Conservation (phyloP, 108 stramenopile genomes). For the Parmales sp. region DNA sequence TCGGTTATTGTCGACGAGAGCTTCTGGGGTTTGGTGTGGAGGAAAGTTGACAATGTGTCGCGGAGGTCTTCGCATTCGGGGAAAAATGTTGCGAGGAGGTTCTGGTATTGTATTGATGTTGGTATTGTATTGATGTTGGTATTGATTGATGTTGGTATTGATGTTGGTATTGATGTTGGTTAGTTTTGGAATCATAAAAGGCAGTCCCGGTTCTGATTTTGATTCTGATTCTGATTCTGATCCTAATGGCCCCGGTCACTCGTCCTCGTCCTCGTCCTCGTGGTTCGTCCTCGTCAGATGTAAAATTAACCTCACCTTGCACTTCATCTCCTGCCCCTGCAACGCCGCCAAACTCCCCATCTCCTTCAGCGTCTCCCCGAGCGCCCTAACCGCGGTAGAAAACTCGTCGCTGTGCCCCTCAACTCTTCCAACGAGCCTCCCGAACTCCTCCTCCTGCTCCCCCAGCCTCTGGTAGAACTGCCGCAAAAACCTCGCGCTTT, state of each 20-base stretch:
- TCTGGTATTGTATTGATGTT: no score
- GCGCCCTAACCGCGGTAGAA: conserved; percentile 11
- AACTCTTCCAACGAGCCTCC: background rate
- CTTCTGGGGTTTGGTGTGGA: conserved; percentile 21
- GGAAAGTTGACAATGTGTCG: conserved; percentile 12
- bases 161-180: no score
- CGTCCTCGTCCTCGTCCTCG: no score
- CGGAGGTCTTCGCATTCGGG: conserved; percentile 19
- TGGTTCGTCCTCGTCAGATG: no score
- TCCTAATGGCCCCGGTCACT: no score
- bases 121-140: no score
- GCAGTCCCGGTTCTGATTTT: no score
- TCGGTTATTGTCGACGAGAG: conserved; percentile 23
- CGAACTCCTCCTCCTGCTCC: conserved; percentile 17
- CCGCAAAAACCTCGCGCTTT: conserved; percentile 12
- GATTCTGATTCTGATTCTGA: no score
- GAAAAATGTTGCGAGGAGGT: conserved; percentile 21
- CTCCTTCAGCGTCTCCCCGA: conserved; percentile 14
- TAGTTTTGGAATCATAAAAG: no score
- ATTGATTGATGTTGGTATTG: no score
- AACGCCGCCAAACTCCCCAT: conserved; percentile 31
- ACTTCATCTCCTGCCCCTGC: conserved; percentile 40
- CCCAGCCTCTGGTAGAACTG: conserved; percentile 13
- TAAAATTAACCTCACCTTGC: no score
- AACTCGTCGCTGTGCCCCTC: conserved; percentile 13